Evolutionary conservation across 345 rosid species (phyloP), one percentile per base, ranked within the genome.

Genomic region (Heritiera littoralis): DNA sequence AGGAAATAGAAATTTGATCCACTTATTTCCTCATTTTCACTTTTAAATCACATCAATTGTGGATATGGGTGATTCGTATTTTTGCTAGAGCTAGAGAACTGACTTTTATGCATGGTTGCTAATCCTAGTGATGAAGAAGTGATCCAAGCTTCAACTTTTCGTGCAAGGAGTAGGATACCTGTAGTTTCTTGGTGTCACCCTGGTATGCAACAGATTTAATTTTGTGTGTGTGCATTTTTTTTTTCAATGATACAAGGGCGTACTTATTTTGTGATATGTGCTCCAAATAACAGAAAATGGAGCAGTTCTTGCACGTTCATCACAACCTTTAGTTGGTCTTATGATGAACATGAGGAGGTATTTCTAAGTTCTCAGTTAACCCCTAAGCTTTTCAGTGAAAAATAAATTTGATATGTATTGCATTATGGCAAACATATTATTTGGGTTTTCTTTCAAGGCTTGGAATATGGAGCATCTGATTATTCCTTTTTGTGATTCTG

Each of bases 291-390:
- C 82, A 93, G 99, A 69, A 81, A 87, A 87, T 54, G 99, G 98
- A 80, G 99, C 98, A 72, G 99, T 92, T 80, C 93, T 96, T 82
- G 99, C 99, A 75, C 98, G 99, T 68, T 96, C 99, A 67, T 94
- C 99, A 74, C 99, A 94, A 81, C 98, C 98, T 76, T 84, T 94
- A 69, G 99, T 92, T 81, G 99, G 99, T 81, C 90, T 94, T 52
- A 93, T 96, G 97, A 93, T 93, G 98, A 96, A 94, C 83, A 87
- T 91, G 92, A 90, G 99, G 82, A 96, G 98, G 98, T 94, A 89
- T 45, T 46, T 78, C 58, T 63, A 82, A 83, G 52, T 81, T 76
- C 54, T 65, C 68, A 52, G 51, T 64, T 17, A 52, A 35, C 18
- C 60, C 30, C 7, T 30, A 71, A 71, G 60, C 60, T 7, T 28